Base-by-base conservation (phyloP, 129 eudicot genomes). In the Erigeron canadensis region DNA sequence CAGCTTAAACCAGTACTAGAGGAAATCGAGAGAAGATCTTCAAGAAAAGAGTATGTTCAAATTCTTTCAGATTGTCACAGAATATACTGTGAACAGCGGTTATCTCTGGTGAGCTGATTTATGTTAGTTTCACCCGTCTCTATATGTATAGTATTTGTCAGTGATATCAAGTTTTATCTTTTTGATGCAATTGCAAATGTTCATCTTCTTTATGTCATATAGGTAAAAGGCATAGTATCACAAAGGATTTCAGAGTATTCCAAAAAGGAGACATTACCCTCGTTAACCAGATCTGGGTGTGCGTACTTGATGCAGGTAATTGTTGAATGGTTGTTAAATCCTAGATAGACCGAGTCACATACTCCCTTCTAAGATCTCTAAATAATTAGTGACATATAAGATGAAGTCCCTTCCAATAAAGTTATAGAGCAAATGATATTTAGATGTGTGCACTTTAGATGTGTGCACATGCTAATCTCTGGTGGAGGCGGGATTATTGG, bases 281-380 rank as follows among this genome's bases (percentile, higher is more conserved):
- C 98, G n/a, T 72, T 94, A 85, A 89, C 95, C 51, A 84, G 98
- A 87, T 94, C 95, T 63, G 98, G 98, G 19, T 94, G 95, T 81
- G 95, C 98, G 54, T 94, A 94, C 80, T 67, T 94, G 58, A 87
- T 87, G 90, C 97, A 94, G 98, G 98, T 89, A 61, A 39, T 63
- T 58, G 58, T 16, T 17, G 11, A 16, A 53, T 67, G 62, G 5
- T 34, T 43, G 61, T 28, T 28, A 28, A 28, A 0, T 28, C 34
- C 34, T 1, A 28, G 34, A 28, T 28, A 28, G 34, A 28, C 34
- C 34, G 34, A 28, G 34, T 28, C 34, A 28, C 34, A 28, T 1
- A 28, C 34, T 28, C 34, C 34, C 34, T 28, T 28, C 34, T 28
- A 28, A 28, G 34, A 1, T 28, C 34, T 0, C 1, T 28, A 28